A percentile compares a stretch with the other conserved stretches of the same genome.
Conservation (phyloP, 306 rosid species). For the Cucumis melo region DNA sequence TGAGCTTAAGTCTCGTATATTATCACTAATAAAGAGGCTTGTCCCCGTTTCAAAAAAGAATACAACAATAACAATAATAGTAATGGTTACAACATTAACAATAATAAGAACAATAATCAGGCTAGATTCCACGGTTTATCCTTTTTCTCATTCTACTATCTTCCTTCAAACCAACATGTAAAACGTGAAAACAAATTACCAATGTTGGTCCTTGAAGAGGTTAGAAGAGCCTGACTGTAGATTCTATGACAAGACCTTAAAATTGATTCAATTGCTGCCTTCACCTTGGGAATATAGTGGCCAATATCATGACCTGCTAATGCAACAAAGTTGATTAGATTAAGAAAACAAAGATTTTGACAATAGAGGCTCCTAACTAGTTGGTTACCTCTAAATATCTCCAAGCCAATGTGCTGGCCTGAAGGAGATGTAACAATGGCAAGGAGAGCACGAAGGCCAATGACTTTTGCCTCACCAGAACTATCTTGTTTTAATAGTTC, state of each 20-base stretch:
- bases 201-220: conserved; percentile 84
- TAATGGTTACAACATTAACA: not conserved
- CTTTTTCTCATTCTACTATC: not conserved
- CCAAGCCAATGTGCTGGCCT: conserved; percentile 74
- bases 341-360: not conserved
- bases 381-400: conserved; percentile 65
- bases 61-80: not conserved
- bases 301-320: conserved; percentile 84
- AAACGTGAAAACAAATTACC: conserved; percentile 43
- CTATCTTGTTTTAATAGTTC: conserved; percentile 92
- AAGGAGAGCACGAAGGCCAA: conserved; percentile 96
- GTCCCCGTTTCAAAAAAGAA: too few relatives aligned
- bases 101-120: not conserved
- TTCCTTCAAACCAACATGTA: conserved; percentile 8
- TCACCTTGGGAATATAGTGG: conserved; percentile 90
- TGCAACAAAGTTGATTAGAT: conserved; percentile 20
- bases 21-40: too few relatives aligned
- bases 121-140: not conserved
- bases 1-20: too few relatives aligned
- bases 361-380: not conserved
- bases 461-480: conserved; percentile 94
- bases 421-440: conserved; percentile 87
- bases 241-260: conserved; percentile 73
- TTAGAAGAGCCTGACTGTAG: conserved; percentile 86
- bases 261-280: conserved; percentile 89